phyloP scores from a whole-genome alignment of 768 basidiomycete genomes.

The Tricholomella constricta region DNA sequence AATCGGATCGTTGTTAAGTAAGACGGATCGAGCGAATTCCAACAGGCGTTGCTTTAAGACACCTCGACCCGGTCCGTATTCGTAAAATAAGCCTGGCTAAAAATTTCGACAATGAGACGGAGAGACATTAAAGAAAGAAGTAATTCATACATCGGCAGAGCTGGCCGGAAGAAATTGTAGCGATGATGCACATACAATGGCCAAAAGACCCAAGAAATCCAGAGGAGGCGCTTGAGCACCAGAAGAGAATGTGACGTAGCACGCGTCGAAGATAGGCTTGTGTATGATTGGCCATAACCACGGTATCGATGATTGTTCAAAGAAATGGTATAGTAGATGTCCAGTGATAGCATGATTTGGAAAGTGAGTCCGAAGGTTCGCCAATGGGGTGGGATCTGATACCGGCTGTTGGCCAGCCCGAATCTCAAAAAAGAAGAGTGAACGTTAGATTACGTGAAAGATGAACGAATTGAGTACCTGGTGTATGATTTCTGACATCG shows the following conservation, averaged over 20 bases:
- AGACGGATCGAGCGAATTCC: constrained; percentile 15
- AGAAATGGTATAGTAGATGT: constrained; percentile 17
- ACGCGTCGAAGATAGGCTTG: constrained; percentile 13
- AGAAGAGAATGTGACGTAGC: constrained; percentile 10
- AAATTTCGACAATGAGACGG: not conserved
- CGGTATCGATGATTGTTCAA: constrained; percentile 17
- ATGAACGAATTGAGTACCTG: constrained; percentile 4
- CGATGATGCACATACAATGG: constrained; percentile 17
- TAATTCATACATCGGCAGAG: constrained; percentile 13
- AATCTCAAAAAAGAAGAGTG: not conserved
- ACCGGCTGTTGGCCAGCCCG: not conserved
- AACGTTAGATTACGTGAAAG: not conserved
- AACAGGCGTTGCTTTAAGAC: constrained; percentile 15
- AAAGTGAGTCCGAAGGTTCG: constrained; percentile 15
- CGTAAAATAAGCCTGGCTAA: constrained; percentile 10
- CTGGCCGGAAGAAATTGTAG: constrained; percentile 19
- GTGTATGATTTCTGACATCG: constrained; percentile 9
- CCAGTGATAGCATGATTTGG: constrained; percentile 17
- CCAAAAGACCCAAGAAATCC: constrained; percentile 14
- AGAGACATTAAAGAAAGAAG: not conserved
- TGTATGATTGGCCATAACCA: constrained; percentile 19
- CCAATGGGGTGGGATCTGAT: constrained; percentile 1
- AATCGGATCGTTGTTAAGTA: constrained; percentile 2
- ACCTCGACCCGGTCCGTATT: constrained; percentile 13
- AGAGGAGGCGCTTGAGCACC: constrained; percentile 12